phyloP scores from a whole-genome alignment of 108 stramenopile genomes.

The Stephanodiscus triporus region DNA sequence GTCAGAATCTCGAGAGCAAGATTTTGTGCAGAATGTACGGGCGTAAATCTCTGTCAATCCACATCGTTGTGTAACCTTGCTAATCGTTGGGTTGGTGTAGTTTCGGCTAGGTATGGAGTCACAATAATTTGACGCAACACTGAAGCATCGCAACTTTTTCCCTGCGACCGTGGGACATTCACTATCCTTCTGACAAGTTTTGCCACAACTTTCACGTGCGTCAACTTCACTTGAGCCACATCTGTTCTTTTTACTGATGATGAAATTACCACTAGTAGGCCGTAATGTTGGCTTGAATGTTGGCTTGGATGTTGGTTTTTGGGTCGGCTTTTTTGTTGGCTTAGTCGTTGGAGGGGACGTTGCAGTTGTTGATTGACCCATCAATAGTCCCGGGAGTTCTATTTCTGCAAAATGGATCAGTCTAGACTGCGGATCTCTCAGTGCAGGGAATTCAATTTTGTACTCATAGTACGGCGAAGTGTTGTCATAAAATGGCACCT shows the following conservation, averaged over 20 bases:
- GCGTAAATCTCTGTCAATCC: constrained; percentile 22
- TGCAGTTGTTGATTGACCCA: neutral
- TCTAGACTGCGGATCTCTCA: neutral
- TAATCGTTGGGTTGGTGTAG: constrained; percentile 12
- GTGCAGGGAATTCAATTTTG: constrained; percentile 7
- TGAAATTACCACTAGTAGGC: neutral
- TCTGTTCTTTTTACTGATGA: neutral
- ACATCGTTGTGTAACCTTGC: constrained; percentile 14
- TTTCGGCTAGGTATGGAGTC: constrained; percentile 13
- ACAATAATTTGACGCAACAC: constrained; percentile 21
- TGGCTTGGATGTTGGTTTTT: constrained; percentile 14
- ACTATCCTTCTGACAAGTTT: neutral
- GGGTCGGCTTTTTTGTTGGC: constrained; percentile 25
- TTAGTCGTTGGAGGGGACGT: neutral
- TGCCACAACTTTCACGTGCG: neutral
- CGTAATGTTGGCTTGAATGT: constrained; percentile 4
- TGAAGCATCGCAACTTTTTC: constrained; percentile 6
- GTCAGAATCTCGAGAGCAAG: neutral
- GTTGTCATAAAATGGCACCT: constrained; percentile 13
- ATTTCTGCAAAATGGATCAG: constrained; percentile 4
- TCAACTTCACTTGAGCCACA: neutral
- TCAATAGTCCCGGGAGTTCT: constrained; percentile 14
- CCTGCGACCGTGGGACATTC: neutral
- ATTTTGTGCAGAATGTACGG: constrained; percentile 23
- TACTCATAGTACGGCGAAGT: constrained; percentile 14